A percentile compares a stretch with the other conserved stretches of the same genome.
phyloP scores from a whole-genome alignment of 495 filamentous ascomycete species.

The Penicillium atrosanguineum region DNA sequence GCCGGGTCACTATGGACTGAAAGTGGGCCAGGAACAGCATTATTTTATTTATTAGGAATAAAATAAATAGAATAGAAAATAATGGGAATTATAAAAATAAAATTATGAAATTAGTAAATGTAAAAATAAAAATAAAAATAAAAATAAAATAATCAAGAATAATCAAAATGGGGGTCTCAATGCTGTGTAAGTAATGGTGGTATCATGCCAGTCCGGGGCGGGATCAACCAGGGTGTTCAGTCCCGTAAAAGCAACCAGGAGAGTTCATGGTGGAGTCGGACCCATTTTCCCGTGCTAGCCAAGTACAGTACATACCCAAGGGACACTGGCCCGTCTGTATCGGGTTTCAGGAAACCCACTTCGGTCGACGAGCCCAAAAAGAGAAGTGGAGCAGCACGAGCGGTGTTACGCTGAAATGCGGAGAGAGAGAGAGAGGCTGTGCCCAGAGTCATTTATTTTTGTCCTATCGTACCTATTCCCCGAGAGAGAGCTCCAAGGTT shows the following conservation, averaged over 20 bases:
- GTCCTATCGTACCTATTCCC: background rate
- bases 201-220: slow-evolving; percentile 24
- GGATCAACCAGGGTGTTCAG: slow-evolving; percentile 22
- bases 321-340: slow-evolving; percentile 8
- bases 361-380: slow-evolving; percentile 12
- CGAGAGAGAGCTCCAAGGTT: too few species aligned
- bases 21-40: slow-evolving; percentile 34
- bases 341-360: slow-evolving; percentile 3
- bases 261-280: background rate
- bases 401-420: slow-evolving; percentile 13
- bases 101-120: too few species aligned
- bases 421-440: slow-evolving; percentile 12
- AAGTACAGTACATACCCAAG: slow-evolving; percentile 4
- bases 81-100: too few species aligned
- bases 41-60: background rate
- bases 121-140: too few species aligned
- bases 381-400: slow-evolving; percentile 12
- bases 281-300: background rate
- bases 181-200: slow-evolving; percentile 14
- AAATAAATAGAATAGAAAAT: slow-evolving; percentile 1
- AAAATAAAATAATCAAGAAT: slow-evolving; percentile 2
- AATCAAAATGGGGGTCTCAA: slow-evolving; percentile 5
- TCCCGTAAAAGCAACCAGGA: slow-evolving; percentile 1
- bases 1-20: slow-evolving; percentile 30
- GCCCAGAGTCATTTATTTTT: background rate